Evolutionary conservation across 2,329 filamentous ascomycete species (phyloP), one percentile per base, ranked within the genome.

Genomic region (Pyricularia grisea): DNA sequence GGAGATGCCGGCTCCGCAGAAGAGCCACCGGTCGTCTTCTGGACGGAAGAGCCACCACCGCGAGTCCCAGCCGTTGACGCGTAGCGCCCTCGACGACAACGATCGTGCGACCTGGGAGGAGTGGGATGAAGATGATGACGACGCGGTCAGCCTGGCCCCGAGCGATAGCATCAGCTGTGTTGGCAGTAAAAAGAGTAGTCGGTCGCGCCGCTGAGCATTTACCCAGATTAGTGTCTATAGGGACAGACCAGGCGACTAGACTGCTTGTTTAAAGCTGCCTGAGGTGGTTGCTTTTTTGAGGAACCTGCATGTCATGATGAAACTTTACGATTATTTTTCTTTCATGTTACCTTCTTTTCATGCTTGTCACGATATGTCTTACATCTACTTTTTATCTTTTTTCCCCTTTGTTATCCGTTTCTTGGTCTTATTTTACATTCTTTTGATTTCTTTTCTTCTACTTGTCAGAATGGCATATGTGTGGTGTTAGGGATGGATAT

Each of bases 101-200:
- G 42, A 50, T 67, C 76, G 79, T 55, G 78, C 77, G 10, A 65
- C 68, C 31, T 68, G 71, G 70, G 68, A 71, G 69, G 70, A 69
- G 68, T 70, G 25, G 70, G 61, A 33, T 70, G 42, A 70, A 60
- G 74, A 77, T 60, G 81, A 79, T 76, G 81, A 84, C 11, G 81
- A 84, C 71, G 76, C 78, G 67, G 82, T 80, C 66, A 88, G 85
- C 72, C 78, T 89, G 50, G 85, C 82, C 63, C 87, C 87, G 1
- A 84, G 82, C 73, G 87, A 89, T 74, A 89, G 87, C 73, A 87
- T 89, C 69, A 88, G 86, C 74, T 86, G 84, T 72, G 81, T 88
- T n/a, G 87, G 85, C 27, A 81, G 65, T 36, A 66, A 27, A 5
- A 65, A 75, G 71, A 77, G 79, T 61, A 77, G 76, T 69, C 75